Conservation (phyloP, 768 basidiomycete genomes). For the Naematelia encephala region DNA sequence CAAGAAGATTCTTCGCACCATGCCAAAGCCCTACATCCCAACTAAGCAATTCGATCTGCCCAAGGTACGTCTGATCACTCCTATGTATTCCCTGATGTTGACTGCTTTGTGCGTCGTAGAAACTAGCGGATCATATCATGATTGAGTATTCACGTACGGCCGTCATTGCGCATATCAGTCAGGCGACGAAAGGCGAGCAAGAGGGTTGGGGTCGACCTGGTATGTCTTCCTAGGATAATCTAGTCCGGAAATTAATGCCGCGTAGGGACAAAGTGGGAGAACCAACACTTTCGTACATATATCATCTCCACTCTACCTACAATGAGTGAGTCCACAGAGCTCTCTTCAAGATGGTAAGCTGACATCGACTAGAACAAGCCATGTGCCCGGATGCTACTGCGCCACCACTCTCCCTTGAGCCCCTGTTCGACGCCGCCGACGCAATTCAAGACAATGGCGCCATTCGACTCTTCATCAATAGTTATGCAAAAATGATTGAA, state of each 20-base stretch:
- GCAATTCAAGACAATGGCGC: conserved; percentile 22
- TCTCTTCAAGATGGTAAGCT: conserved; percentile 3
- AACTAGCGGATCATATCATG: conserved; percentile 47
- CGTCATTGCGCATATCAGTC: conserved; percentile 49
- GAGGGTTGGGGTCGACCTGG: conserved; percentile 51
- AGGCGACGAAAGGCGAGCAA: conserved; percentile 48
- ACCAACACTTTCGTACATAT: conserved; percentile 34
- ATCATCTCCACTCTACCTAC: conserved; percentile 27
- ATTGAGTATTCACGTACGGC: conserved; percentile 49
- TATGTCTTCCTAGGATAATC: conserved; percentile 9
- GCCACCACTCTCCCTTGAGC: conserved; percentile 21
- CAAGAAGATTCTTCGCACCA: conserved; percentile 39
- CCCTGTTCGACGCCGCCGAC: conserved; percentile 21
- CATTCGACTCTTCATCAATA: conserved; percentile 31
- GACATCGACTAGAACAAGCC: conserved; percentile 13
- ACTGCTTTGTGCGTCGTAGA: conserved; percentile 13
- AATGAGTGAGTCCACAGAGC: conserved; percentile 38
- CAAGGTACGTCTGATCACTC: conserved; percentile 26
- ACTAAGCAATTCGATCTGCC: conserved; percentile 47
- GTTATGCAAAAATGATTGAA: conserved; percentile 34
- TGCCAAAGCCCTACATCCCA: conserved; percentile 51
- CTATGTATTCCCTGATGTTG: not conserved
- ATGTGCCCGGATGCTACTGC: conserved; percentile 14
- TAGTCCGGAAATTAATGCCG: not conserved
- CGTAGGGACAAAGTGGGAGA: conserved; percentile 39